These are phyloP conservation scores for Eucalyptus tenuipes DNA, from an alignment of 345 rosid genomes.

Conservation along the genomic window DNA sequence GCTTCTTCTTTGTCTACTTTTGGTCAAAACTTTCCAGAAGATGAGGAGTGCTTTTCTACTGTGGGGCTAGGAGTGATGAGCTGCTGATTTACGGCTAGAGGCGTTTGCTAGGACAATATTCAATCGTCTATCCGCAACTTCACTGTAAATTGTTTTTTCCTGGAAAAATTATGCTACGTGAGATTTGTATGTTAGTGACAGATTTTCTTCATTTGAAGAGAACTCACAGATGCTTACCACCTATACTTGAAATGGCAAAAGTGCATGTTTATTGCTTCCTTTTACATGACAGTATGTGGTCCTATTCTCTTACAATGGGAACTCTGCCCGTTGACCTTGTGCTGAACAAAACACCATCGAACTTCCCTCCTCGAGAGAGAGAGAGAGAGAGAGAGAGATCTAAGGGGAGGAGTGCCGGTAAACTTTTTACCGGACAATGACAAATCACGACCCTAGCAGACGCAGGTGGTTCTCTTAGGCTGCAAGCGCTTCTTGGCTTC, in stretches of 20 bases:
- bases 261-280: not conserved
- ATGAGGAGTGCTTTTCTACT: slow-evolving; percentile 2
- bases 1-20: slow-evolving; percentile 62
- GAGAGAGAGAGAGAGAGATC: no score
- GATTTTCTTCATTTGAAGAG: not conserved
- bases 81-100: not conserved
- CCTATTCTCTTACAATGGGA: not conserved
- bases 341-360: not conserved
- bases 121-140: not conserved
- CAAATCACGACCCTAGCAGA: not conserved
- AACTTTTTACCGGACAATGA: not conserved
- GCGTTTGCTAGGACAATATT: not conserved
- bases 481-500: not conserved
- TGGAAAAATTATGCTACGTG: not conserved
- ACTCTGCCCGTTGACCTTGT: not conserved
- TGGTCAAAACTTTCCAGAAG: slow-evolving; percentile 72
- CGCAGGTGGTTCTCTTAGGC: not conserved
- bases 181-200: not conserved
- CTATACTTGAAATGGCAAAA: not conserved
- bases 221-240: not conserved
- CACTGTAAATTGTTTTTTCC: not conserved
- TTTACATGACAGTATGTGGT: not conserved
- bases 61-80: not conserved
- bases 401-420: not conserved
- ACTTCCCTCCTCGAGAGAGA: not conserved